Evolutionary conservation across 768 basidiomycete species (phyloP).

Genomic region (Cystofilobasidium capitatum): DNA sequence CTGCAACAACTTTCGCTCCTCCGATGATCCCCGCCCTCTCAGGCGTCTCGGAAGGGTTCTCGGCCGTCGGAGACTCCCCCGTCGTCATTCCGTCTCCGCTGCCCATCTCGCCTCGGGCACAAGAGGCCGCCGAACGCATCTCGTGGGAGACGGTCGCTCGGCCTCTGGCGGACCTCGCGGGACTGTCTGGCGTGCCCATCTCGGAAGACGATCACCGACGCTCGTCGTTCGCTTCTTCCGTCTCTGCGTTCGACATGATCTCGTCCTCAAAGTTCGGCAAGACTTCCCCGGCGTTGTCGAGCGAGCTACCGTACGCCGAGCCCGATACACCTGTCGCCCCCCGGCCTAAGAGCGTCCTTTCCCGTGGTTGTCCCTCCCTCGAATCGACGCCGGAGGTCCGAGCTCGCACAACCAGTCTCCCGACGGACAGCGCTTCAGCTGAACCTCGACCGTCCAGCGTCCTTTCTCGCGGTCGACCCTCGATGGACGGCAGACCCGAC

Average conservation of each 20-base stretch:
- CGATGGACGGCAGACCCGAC: neutral
- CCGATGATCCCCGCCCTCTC: no score
- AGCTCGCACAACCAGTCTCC: no score
- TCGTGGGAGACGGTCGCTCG: slow-evolving; percentile 3
- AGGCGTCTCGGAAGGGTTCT: no score
- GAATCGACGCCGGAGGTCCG: no score
- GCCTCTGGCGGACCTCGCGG: neutral
- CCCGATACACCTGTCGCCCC: neutral
- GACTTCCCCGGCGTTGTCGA: neutral
- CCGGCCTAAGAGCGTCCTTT: no score
- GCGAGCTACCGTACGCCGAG: neutral
- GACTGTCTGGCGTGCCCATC: neutral
- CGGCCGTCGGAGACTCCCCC: neutral
- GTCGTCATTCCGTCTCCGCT: neutral
- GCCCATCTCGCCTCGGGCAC: neutral
- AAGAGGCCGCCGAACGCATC: neutral
- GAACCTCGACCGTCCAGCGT: neutral
- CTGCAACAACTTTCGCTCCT: no score
- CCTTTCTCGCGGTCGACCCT: slow-evolving; percentile 1
- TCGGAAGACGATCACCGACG: neutral
- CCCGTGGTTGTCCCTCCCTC: no score
- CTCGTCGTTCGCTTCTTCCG: neutral
- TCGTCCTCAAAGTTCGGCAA: neutral
- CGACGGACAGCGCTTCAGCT: neutral
- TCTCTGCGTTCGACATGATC: neutral